These are phyloP conservation scores for Posidonia oceanica DNA, from an alignment of 116 monocot species.

Conservation along the genomic window DNA sequence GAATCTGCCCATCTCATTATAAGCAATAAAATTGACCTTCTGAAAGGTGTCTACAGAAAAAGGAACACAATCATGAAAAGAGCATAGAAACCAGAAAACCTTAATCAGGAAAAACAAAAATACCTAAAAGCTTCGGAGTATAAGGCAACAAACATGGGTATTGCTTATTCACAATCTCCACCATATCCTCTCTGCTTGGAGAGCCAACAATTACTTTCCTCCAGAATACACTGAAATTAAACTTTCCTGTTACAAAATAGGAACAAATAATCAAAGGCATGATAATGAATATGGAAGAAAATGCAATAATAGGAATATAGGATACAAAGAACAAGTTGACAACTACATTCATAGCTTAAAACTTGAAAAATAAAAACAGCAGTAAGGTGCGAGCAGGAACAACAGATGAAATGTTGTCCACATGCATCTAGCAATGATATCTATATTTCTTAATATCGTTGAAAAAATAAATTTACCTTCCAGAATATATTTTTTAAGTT, in stretches of 20 bases:
- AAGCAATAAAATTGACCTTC: slow-evolving; percentile 29
- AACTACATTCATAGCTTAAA: too few relatives aligned
- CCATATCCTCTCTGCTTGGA: slow-evolving; percentile 46
- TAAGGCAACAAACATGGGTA: slow-evolving; percentile 47
- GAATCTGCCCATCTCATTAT: slow-evolving; percentile 16
- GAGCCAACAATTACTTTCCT: slow-evolving; percentile 62
- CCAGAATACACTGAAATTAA: slow-evolving; percentile 50
- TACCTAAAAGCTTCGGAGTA: slow-evolving; percentile 54
- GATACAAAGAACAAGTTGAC: too few relatives aligned
- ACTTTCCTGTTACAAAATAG: slow-evolving; percentile 24
- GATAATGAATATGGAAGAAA: neutral
- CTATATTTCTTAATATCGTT: too few relatives aligned
- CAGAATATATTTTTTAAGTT: too few relatives aligned
- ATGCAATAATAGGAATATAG: too few relatives aligned
- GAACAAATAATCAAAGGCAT: neutral
- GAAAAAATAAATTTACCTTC: too few relatives aligned
- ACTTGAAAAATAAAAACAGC: too few relatives aligned
- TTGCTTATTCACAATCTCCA: slow-evolving; percentile 49
- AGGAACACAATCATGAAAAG: slow-evolving; percentile 1
- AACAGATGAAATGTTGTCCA: too few relatives aligned
- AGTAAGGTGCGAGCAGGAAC: too few relatives aligned
- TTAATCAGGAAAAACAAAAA: neutral
- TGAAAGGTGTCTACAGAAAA: slow-evolving; percentile 54
- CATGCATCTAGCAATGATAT: too few relatives aligned
- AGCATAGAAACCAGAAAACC: neutral